phyloP scores from a whole-genome alignment of 352 stramenopile species.

The Elongisporangium prolatum region DNA sequence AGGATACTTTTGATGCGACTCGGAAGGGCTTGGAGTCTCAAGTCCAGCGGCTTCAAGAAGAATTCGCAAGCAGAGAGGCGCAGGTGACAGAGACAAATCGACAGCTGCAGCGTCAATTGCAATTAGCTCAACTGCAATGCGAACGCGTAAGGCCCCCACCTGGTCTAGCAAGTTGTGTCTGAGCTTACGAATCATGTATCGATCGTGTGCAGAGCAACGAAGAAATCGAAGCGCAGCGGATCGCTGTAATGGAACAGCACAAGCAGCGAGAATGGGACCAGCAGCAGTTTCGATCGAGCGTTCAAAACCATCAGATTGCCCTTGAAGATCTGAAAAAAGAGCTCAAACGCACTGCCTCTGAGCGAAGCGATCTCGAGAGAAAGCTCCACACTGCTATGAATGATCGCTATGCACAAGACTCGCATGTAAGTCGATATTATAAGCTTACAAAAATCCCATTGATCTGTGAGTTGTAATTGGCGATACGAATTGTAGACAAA shows the following conservation, averaged over 20 bases:
- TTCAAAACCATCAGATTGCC: conserved; percentile 10
- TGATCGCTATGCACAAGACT: conserved; percentile 17
- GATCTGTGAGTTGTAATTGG: not conserved
- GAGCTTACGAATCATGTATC: not conserved
- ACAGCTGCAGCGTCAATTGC: conserved; percentile 30
- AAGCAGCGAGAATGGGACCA: conserved; percentile 39
- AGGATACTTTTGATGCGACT: conserved; percentile 14
- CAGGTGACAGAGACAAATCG: conserved; percentile 27
- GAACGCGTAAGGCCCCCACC: conserved; percentile 20
- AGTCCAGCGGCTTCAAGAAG: conserved; percentile 24
- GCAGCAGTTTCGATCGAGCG: conserved; percentile 15
- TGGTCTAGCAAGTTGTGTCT: not conserved
- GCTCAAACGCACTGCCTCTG: conserved; percentile 15
- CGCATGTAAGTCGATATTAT: conserved; percentile 8
- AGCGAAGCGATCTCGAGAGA: conserved; percentile 20
- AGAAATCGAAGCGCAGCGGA: conserved; percentile 29
- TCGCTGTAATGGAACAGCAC: conserved; percentile 24
- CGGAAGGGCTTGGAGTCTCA: conserved; percentile 17
- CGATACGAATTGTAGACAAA: conserved; percentile 4
- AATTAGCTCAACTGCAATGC: conserved; percentile 32
- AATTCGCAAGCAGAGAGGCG: conserved; percentile 6
- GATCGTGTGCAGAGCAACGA: conserved; percentile 14
- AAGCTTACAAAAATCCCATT: not conserved
- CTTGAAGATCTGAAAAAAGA: conserved; percentile 29
- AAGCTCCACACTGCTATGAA: conserved; percentile 17